A percentile compares a stretch with the other conserved stretches of the same genome.
phyloP scores from a whole-genome alignment of 1,284 basidiomycete genomes.

The Ustilago trichophora region DNA sequence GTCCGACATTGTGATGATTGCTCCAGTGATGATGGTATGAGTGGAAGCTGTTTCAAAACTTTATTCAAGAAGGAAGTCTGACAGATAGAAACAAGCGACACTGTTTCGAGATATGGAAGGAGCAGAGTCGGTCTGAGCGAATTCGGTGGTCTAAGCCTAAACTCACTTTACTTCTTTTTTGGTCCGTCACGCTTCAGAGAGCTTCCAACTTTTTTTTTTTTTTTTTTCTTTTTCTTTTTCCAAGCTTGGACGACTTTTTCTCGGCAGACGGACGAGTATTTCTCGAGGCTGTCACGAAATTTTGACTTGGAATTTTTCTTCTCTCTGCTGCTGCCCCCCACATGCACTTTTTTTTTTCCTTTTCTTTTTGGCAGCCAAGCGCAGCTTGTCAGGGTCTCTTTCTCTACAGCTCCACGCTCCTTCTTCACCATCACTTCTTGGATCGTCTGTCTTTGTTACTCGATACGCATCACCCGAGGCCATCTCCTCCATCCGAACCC shows the following conservation, averaged over 20 bases:
- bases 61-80: too few species aligned
- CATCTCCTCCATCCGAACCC: too few species aligned
- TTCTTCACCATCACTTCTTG: background rate
- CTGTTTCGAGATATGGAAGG: too few species aligned
- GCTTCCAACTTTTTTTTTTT: conserved; percentile 7
- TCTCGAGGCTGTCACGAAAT: conserved; percentile 2
- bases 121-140: too few species aligned
- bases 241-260: too few species aligned
- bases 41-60: too few species aligned
- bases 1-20: conserved; percentile 23
- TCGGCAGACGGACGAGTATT: conserved; percentile 5
- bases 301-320: conserved; percentile 19
- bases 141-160: too few species aligned
- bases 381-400: conserved; percentile 5
- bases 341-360: background rate
- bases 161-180: background rate
- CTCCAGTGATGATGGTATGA: too few species aligned
- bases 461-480: background rate
- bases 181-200: too few species aligned
- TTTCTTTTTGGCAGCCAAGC: too few species aligned
- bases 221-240: too few species aligned
- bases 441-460: background rate
- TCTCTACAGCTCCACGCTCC: background rate
- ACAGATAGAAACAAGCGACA: too few species aligned
- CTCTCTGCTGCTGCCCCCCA: background rate